These are phyloP conservation scores for Pyrenochaeta sp. DNA, from an alignment of 2,329 filamentous ascomycete species.

Conservation along the genomic window DNA sequence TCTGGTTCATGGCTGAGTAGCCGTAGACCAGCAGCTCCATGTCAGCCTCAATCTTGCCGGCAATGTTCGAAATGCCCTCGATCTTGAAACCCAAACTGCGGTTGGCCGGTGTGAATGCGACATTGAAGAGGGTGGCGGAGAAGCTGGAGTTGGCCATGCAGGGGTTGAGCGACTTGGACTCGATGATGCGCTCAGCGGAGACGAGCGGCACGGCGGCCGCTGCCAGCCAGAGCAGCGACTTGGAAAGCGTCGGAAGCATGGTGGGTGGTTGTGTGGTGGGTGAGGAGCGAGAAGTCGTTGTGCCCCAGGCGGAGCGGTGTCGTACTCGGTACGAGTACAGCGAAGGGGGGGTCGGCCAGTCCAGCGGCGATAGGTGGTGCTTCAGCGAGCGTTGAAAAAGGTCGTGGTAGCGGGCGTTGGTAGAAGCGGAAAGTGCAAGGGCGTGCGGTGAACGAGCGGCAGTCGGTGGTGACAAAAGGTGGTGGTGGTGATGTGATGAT, in stretches of 20 bases:
- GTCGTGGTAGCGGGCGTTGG: constrained; percentile 4
- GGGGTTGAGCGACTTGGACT: constrained; percentile 82
- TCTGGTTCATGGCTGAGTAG: constrained; percentile 72
- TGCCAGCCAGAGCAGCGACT: constrained; percentile 45
- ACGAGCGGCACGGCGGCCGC: constrained; percentile 56
- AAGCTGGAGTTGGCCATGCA: constrained; percentile 88
- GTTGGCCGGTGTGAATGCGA: constrained; percentile 80
- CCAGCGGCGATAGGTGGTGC: constrained; percentile 40
- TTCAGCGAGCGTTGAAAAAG: constrained; percentile 14
- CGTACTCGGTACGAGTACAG: constrained; percentile 43
- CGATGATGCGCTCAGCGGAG: constrained; percentile 67
- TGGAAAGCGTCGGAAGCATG: constrained; percentile 47
- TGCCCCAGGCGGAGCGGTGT: constrained; percentile 24
- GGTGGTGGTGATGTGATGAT: constrained; percentile 23
- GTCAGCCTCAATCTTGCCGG: constrained; percentile 82
- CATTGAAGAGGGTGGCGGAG: constrained; percentile 88
- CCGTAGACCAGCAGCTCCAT: constrained; percentile 83
- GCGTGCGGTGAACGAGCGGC: constrained; percentile 37
- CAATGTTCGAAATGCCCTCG: constrained; percentile 82
- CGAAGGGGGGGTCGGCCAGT: constrained; percentile 38
- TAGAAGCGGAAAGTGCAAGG: constrained; percentile 6
- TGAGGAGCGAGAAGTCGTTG: constrained; percentile 14
- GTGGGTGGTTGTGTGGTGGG: constrained; percentile 24
- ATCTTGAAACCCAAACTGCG: constrained; percentile 76
- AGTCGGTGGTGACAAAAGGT: constrained; percentile 25